phyloP scores from a whole-genome alignment of 495 filamentous ascomycete genomes.

The Tuber aestivum region DNA sequence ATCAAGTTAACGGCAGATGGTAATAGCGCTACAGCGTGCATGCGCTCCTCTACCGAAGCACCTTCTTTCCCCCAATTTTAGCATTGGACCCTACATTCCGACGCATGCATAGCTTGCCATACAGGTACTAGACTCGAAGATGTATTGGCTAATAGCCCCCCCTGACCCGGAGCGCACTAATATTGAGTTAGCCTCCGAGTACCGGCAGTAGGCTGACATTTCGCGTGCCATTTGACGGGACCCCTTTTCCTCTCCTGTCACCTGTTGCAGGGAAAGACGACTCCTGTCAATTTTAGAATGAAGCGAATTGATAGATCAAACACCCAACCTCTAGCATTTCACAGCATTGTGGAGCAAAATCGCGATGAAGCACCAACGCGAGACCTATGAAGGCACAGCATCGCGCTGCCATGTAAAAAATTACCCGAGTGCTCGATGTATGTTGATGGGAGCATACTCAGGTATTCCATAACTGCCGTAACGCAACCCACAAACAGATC shows the following conservation, averaged over 20 bases:
- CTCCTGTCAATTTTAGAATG: background rate
- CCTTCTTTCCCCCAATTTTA: background rate
- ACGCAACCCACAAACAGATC: background rate
- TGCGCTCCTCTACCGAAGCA: background rate
- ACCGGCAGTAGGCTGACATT: background rate
- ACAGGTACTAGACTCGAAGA: background rate
- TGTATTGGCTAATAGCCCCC: background rate
- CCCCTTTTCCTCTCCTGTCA: background rate
- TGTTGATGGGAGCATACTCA: background rate
- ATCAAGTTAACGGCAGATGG: background rate
- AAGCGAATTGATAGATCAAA: background rate
- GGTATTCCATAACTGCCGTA: background rate
- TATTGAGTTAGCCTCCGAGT: background rate
- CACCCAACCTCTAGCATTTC: background rate
- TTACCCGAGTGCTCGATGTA: background rate
- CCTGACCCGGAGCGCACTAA: background rate
- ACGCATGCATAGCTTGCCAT: background rate
- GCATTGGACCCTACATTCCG: background rate
- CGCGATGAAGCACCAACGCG: background rate
- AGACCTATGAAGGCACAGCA: background rate
- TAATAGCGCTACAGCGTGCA: background rate
- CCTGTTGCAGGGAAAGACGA: background rate
- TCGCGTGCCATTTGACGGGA: background rate
- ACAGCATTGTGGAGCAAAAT: background rate
- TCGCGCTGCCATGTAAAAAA: background rate